Evolutionary conservation across 352 stramenopile species (phyloP).

Genomic region (Pythium sp.): DNA sequence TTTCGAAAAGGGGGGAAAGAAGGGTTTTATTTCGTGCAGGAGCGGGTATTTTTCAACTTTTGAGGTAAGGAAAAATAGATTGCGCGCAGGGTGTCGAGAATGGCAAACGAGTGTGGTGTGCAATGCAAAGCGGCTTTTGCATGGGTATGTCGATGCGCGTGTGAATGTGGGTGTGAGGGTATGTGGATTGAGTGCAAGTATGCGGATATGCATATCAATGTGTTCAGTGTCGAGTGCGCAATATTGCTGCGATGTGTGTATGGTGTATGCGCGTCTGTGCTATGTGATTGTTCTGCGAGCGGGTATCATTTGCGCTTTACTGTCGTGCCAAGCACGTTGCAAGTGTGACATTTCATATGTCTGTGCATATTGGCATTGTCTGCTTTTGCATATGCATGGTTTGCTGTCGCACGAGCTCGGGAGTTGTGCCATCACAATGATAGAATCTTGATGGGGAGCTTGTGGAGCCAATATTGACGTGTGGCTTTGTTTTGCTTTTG

Average conservation of each 20-base stretch:
- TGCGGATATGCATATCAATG: slow-evolving; percentile 15
- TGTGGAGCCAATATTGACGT: background rate
- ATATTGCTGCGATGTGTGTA: background rate
- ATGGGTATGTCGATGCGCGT: background rate
- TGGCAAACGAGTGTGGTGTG: slow-evolving; percentile 1
- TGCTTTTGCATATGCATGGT: background rate
- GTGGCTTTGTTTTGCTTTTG: background rate
- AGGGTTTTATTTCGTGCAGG: slow-evolving; percentile 11
- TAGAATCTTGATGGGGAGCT: too few relatives aligned
- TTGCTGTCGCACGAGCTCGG: background rate
- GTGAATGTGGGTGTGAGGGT: background rate
- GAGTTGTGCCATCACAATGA: background rate
- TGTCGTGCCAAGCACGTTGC: background rate
- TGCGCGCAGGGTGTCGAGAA: background rate
- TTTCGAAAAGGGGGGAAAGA: slow-evolving; percentile 7
- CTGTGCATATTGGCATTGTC: too few relatives aligned
- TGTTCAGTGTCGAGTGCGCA: background rate
- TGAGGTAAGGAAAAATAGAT: slow-evolving; percentile 14
- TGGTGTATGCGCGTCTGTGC: background rate
- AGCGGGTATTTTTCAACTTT: slow-evolving; percentile 3
- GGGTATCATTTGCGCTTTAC: background rate
- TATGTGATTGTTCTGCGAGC: background rate
- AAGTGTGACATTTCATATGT: background rate
- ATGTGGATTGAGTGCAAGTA: background rate
- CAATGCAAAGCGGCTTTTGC: background rate